Base-by-base conservation (phyloP, 1,284 basidiomycete genomes). In the Mycena sp. region DNA sequence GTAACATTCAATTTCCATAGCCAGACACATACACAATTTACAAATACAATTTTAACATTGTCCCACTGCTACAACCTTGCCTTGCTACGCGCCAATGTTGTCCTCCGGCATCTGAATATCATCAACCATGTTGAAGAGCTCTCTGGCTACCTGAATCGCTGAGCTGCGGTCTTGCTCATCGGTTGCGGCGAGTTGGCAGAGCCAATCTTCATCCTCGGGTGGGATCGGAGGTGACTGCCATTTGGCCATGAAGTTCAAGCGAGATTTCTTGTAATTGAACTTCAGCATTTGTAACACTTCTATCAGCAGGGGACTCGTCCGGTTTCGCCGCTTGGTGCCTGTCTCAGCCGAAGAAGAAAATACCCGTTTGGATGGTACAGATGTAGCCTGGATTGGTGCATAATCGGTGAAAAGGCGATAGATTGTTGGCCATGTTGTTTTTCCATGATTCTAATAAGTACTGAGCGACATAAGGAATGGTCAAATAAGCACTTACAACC, bases 191-290 rank as follows among this genome's bases (percentile, higher is more conserved):
- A 54, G 52, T 7, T 25, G 52, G 25, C 52, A 41, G 23, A 54
- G 52, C 52, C 52, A 45, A 45, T 45, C 52, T 45, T 54, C 52
- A 32, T 54, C 52, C 6, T 54, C 23, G 16, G 6, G 41, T 14
- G 41, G 52, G 10, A 54, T 54, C 14, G 23, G 44, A 19, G 43
- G 30, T 28, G 46, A 11, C 46, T 57, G 55, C 45, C 44, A 57
- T 32, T 57, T 37, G 12, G 23, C 10, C 55, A 57, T 57, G 45
- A 57, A 57, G 37, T 57, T 57, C 28, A 57, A 32, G 29, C 45
- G 21, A 40, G 43, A 38, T 40, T 48, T 57, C 54, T 46, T 46
- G 25, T 3, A 46, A 46, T 46, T 46, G 44, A 44, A 44, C 21
- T 44, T 44, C 21, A 44, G 23, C 43, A 44, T 44, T 21, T 9